Conservation (phyloP, 306 rosid species). For the Vigna radiata region DNA sequence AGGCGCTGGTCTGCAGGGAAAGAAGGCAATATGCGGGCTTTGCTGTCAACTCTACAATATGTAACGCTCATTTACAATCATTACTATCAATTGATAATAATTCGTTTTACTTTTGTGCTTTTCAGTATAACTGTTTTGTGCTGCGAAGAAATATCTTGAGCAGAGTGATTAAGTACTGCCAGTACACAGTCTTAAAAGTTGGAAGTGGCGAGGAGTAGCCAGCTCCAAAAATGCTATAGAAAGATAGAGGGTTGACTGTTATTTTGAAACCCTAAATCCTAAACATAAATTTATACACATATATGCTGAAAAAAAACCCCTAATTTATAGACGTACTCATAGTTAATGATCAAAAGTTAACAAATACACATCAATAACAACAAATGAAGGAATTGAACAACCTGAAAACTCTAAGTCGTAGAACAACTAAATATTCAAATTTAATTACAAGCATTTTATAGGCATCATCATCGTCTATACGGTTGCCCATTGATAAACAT, state of each 20-base stretch:
- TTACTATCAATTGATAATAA: constrained; percentile 16
- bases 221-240: neutral
- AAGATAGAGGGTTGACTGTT: neutral
- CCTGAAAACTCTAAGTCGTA: neutral
- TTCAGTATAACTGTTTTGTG: constrained; percentile 8
- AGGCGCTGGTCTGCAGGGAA: constrained; percentile 91
- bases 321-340: neutral
- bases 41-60: constrained; percentile 76
- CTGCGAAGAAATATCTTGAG: constrained; percentile 1
- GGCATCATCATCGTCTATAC: neutral
- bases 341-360: neutral
- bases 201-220: neutral
- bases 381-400: neutral
- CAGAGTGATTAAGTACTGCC: constrained; percentile 16
- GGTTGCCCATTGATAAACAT: no score
- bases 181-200: constrained; percentile 1
- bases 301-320: neutral
- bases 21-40: constrained; percentile 93
- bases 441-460: neutral
- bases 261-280: neutral
- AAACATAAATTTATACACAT: neutral
- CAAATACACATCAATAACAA: neutral
- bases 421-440: neutral
- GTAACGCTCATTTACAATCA: constrained; percentile 51
- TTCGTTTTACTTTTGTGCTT: constrained; percentile 35